phyloP scores from a whole-genome alignment of 1,284 basidiomycete species.

The Golubevia pallescens region DNA sequence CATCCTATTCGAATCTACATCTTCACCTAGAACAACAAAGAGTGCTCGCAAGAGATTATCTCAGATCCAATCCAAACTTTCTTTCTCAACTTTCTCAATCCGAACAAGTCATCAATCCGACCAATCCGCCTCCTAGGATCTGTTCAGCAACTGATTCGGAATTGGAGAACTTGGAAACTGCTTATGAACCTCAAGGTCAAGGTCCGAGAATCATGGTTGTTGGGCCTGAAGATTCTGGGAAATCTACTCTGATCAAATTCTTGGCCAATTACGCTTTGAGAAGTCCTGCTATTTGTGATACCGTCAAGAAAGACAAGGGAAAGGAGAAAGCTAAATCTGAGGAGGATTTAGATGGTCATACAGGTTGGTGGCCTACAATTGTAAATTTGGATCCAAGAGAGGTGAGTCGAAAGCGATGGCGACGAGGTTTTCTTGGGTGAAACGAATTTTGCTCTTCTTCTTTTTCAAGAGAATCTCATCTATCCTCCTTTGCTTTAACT shows the following conservation, averaged over 20 bases:
- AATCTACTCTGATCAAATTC: slow-evolving; percentile 51
- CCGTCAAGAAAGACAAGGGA: slow-evolving; percentile 7
- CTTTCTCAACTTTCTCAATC: not conserved
- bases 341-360: slow-evolving; percentile 33
- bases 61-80: slow-evolving; percentile 17
- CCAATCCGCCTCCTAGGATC: not conserved
- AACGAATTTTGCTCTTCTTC: not conserved
- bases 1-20: slow-evolving; percentile 50
- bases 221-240: slow-evolving; percentile 53
- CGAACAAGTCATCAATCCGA: not conserved
- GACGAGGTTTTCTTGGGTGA: not conserved
- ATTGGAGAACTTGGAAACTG: not conserved
- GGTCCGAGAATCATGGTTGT: slow-evolving; percentile 58
- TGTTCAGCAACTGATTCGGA: not conserved
- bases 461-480: not conserved
- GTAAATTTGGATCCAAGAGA: slow-evolving; percentile 51
- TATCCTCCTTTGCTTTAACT: not conserved
- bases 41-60: slow-evolving; percentile 40
- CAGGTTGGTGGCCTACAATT: slow-evolving; percentile 61
- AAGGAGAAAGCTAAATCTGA: slow-evolving; percentile 11
- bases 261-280: slow-evolving; percentile 57
- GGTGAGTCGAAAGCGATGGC: not conserved
- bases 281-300: slow-evolving; percentile 33
- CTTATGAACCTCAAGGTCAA: slow-evolving; percentile 47
- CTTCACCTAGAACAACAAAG: slow-evolving; percentile 46